A percentile compares a stretch with the other conserved stretches of the same genome.
phyloP scores from a whole-genome alignment of 805 yeast genomes.

The Priceomyces medius region DNA sequence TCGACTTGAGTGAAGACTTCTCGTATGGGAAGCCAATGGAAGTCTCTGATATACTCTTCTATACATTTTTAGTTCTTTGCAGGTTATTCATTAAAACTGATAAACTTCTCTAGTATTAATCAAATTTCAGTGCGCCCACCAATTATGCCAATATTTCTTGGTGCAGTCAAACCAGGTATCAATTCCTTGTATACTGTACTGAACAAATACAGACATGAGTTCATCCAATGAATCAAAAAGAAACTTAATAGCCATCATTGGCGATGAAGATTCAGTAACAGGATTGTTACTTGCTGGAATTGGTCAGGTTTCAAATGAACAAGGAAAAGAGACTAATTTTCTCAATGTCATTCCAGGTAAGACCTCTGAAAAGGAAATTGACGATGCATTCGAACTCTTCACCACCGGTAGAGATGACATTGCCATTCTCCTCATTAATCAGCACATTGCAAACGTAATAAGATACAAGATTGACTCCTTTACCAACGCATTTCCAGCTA shows the following conservation, averaged over 20 bases:
- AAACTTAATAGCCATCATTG: conserved; percentile 86
- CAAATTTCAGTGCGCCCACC: conserved; percentile 6
- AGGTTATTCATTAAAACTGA: background rate
- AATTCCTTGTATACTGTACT: background rate
- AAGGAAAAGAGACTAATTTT: conserved; percentile 75
- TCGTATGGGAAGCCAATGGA: background rate
- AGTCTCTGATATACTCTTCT: conserved; percentile 28
- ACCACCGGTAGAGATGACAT: conserved; percentile 78
- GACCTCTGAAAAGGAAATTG: conserved; percentile 74
- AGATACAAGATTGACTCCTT: conserved; percentile 78
- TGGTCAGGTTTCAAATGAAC: conserved; percentile 72
- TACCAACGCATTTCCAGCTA: conserved; percentile 92
- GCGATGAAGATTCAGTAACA: conserved; percentile 96
- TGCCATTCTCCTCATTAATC: conserved; percentile 90
- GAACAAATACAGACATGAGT: conserved; percentile 18
- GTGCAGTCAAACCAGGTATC: background rate
- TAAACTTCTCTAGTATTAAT: conserved; percentile 1
- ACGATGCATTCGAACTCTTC: conserved; percentile 69
- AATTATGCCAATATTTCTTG: background rate
- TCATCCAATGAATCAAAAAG: conserved; percentile 55
- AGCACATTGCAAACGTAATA: conserved; percentile 89
- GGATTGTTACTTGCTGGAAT: conserved; percentile 94
- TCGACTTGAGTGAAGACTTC: conserved; percentile 15
- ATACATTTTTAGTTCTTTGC: conserved; percentile 70
- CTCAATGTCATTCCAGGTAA: conserved; percentile 71